These are phyloP conservation scores for Dactylonectria estremocensis DNA, from an alignment of 2,329 filamentous ascomycete species.

Conservation along the genomic window DNA sequence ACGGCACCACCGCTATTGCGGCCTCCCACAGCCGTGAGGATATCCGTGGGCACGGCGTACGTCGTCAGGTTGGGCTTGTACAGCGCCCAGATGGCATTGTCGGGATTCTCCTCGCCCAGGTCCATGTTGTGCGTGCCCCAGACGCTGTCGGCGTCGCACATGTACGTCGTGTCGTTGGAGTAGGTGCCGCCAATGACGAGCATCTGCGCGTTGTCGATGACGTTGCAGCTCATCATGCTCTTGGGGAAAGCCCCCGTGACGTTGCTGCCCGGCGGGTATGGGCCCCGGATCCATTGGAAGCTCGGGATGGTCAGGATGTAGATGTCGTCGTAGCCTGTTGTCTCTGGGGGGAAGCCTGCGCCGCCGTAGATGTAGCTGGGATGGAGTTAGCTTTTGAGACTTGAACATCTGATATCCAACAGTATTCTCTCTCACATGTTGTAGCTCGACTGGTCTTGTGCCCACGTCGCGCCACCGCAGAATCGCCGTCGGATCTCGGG, in stretches of 20 bases:
- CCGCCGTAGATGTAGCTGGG: constrained; percentile 26
- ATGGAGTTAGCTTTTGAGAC: neutral
- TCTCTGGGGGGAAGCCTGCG: constrained; percentile 3
- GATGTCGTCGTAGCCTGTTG: constrained; percentile 21
- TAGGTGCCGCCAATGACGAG: constrained; percentile 29
- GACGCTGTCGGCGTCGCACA: constrained; percentile 9
- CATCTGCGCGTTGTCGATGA: constrained; percentile 27
- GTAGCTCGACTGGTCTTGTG: constrained; percentile 25
- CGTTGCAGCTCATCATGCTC: constrained; percentile 22
- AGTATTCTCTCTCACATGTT: constrained; percentile 21
- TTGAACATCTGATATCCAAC: too few species aligned
- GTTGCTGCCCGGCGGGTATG: constrained; percentile 22
- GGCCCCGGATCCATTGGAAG: constrained; percentile 26
- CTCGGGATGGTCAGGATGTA: constrained; percentile 29
- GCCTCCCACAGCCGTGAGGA: constrained; percentile 13
- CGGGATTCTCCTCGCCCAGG: constrained; percentile 17
- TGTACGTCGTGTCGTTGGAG: constrained; percentile 14
- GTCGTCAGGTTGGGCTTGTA: constrained; percentile 21
- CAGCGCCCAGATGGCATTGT: constrained; percentile 22
- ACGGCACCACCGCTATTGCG: constrained; percentile 14
- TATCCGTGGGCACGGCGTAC: constrained; percentile 18
- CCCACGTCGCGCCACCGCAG: constrained; percentile 27
- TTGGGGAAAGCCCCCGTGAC: constrained; percentile 9
- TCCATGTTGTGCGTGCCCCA: constrained; percentile 28
- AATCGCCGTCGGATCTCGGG: constrained; percentile 26